These are phyloP conservation scores for Candida insectalens DNA, from an alignment of 805 yeast species.

Conservation along the genomic window DNA sequence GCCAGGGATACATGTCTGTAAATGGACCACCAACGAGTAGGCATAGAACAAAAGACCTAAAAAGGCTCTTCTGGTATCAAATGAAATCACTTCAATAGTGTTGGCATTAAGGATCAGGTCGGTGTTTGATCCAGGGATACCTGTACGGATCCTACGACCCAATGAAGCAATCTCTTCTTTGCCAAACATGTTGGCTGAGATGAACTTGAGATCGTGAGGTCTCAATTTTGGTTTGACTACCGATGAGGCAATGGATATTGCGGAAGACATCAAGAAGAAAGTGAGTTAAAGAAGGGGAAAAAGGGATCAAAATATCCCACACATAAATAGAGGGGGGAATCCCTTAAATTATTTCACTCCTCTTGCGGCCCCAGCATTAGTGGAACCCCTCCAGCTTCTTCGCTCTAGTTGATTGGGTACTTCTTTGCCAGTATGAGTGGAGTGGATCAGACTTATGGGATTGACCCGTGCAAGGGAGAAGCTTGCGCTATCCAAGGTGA, in stretches of 20 bases:
- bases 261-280: slow-evolving; percentile 3
- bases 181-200: slow-evolving; percentile 15
- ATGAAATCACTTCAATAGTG: slow-evolving; percentile 8
- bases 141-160: slow-evolving; percentile 1
- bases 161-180: slow-evolving; percentile 4
- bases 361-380: not conserved
- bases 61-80: slow-evolving; percentile 9
- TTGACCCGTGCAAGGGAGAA: slow-evolving; percentile 57
- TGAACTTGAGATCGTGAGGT: slow-evolving; percentile 14
- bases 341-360: not conserved
- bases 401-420: not conserved
- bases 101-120: slow-evolving; percentile 7
- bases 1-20: slow-evolving; percentile 10
- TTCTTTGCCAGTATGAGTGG: too few species aligned
- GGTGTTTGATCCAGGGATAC: slow-evolving; percentile 15
- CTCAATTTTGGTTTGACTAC: slow-evolving; percentile 18
- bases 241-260: slow-evolving; percentile 16
- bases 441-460: too few species aligned
- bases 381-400: too few species aligned
- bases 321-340: not conserved
- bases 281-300: not conserved
- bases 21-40: slow-evolving; percentile 4
- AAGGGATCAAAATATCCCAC: not conserved
- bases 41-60: slow-evolving; percentile 7
- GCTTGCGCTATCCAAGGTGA: slow-evolving; percentile 76